These are phyloP conservation scores for Nicotiana benthamiana DNA, from an alignment of 257 asterid genomes.

Conservation along the genomic window DNA sequence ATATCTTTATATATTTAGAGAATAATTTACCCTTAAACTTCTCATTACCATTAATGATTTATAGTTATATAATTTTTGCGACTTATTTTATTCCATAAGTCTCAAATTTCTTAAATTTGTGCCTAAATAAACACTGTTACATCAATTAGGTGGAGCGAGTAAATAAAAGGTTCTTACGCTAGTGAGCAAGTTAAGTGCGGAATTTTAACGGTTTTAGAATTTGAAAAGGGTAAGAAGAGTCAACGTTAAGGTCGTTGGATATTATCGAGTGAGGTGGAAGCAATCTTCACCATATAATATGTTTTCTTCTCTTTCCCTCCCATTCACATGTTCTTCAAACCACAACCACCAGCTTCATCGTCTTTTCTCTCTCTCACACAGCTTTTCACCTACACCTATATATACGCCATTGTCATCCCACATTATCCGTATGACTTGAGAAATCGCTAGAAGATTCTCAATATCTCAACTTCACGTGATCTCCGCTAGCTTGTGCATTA, in stretches of 20 bases:
- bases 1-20: too few species aligned
- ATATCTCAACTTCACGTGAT: background rate
- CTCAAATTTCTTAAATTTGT: too few species aligned
- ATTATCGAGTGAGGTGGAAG: background rate
- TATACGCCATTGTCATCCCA: background rate
- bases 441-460: background rate
- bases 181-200: too few species aligned
- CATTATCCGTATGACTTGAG: background rate
- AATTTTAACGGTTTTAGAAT: too few species aligned
- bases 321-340: background rate
- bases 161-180: too few species aligned
- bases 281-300: background rate
- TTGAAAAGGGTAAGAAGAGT: background rate
- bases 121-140: too few species aligned
- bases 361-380: constrained; percentile 1
- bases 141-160: too few species aligned
- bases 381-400: background rate
- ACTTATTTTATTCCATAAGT: too few species aligned
- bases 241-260: background rate
- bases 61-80: too few species aligned
- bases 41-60: too few species aligned
- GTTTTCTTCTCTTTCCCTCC: background rate
- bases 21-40: too few species aligned
- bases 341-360: constrained; percentile 16
- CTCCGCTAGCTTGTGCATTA: background rate